These are phyloP conservation scores for Parafenestella ontariensis DNA, from an alignment of 2,329 filamentous ascomycete species.

Conservation along the genomic window DNA sequence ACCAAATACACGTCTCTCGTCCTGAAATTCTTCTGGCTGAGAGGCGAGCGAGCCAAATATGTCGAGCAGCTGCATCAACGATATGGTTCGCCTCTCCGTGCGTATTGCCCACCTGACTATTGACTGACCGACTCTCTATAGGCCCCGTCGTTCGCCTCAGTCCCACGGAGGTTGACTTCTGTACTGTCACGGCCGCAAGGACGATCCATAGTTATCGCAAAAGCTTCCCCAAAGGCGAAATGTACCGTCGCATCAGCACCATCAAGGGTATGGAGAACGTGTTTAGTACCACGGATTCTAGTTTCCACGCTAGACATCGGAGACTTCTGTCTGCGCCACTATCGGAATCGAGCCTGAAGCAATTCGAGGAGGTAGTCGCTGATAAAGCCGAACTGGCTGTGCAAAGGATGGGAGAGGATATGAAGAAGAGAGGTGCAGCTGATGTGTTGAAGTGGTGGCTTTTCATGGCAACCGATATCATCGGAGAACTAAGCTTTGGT, in stretches of 20 bases:
- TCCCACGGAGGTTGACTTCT: background rate
- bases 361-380: slow-evolving; percentile 44
- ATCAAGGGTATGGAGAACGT: background rate
- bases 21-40: background rate
- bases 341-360: slow-evolving; percentile 11
- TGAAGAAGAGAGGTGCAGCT: slow-evolving; percentile 38
- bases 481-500: slow-evolving; percentile 63
- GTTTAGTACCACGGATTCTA: background rate
- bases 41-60: background rate
- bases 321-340: background rate
- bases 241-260: background rate
- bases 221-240: background rate
- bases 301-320: background rate
- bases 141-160: background rate
- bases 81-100: background rate
- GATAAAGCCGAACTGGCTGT: slow-evolving; percentile 51
- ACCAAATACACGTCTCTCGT: background rate
- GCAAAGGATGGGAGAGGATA: slow-evolving; percentile 55
- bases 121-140: background rate
- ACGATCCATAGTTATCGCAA: background rate
- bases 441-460: slow-evolving; percentile 64
- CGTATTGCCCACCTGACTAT: no score
- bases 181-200: background rate
- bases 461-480: slow-evolving; percentile 63
- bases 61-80: background rate